A percentile compares a stretch with the other conserved stretches of the same genome.
phyloP scores from a whole-genome alignment of 2,329 filamentous ascomycete species.

The Botryotinia globosa region DNA sequence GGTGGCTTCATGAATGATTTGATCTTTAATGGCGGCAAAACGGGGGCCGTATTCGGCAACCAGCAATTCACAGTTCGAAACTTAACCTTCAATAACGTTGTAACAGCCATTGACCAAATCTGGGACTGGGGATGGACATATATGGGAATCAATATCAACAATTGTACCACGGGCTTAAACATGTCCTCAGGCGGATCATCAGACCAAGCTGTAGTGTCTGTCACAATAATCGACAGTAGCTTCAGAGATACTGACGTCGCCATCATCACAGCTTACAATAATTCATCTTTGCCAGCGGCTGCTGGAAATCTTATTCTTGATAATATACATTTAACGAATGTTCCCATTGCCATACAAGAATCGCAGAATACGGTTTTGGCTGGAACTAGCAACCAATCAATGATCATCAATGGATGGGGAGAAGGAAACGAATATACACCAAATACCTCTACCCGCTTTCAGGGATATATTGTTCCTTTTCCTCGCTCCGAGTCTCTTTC shows the following conservation, averaged over 20 bases:
- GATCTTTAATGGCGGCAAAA: conserved; percentile 57
- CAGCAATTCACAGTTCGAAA: conserved; percentile 64
- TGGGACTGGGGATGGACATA: conserved; percentile 62
- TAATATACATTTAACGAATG: conserved; percentile 16
- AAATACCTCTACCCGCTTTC: conserved; percentile 41
- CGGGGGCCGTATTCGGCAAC: conserved; percentile 59
- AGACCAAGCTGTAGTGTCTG: conserved; percentile 50
- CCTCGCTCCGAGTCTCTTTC: conserved; percentile 6
- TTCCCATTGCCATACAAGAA: conserved; percentile 29
- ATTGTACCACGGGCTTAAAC: conserved; percentile 52
- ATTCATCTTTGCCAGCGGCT: conserved; percentile 46
- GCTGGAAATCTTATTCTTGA: conserved; percentile 21
- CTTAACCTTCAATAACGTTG: conserved; percentile 45
- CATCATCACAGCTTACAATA: conserved; percentile 49
- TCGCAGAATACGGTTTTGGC: conserved; percentile 37
- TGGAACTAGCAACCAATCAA: conserved; percentile 37
- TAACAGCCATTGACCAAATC: conserved; percentile 53
- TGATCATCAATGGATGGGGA: conserved; percentile 15
- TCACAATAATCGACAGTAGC: conserved; percentile 55
- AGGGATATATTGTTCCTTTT: conserved; percentile 45
- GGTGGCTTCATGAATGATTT: conserved; percentile 60
- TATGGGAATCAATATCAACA: conserved; percentile 49
- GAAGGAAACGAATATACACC: conserved; percentile 52
- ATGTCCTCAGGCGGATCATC: conserved; percentile 45
- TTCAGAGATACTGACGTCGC: conserved; percentile 51